Evolutionary conservation across 1,284 basidiomycete species (phyloP).

Genomic region (Sphagnurus paluster): DNA sequence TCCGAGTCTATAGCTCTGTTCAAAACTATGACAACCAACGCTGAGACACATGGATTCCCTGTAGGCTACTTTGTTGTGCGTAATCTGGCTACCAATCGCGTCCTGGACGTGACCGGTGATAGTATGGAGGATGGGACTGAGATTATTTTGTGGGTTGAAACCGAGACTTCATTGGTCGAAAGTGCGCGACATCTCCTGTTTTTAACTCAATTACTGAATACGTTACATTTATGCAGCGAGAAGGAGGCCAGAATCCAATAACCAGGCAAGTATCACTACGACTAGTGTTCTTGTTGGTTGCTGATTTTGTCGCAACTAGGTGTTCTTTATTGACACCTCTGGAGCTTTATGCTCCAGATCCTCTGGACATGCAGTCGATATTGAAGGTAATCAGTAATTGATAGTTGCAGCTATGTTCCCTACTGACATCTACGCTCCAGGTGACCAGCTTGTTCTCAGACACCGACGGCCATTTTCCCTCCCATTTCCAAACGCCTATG

Average conservation of each 20-base stretch:
- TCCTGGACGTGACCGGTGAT: slow-evolving; percentile 63
- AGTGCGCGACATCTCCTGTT: slow-evolving; percentile 37
- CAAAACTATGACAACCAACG: slow-evolving; percentile 17
- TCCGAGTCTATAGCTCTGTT: background rate
- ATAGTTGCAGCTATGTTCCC: background rate
- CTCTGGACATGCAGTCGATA: slow-evolving; percentile 78
- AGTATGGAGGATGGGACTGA: slow-evolving; percentile 64
- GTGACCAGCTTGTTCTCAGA: slow-evolving; percentile 61
- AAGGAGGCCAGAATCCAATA: slow-evolving; percentile 65
- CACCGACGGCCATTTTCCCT: slow-evolving; percentile 71
- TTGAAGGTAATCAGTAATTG: slow-evolving; percentile 57
- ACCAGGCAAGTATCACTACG: slow-evolving; percentile 51
- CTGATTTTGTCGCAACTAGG: slow-evolving; percentile 37
- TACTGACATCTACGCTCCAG: slow-evolving; percentile 4
- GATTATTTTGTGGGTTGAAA: slow-evolving; percentile 67
- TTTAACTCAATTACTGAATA: background rate
- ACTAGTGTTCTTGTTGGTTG: slow-evolving; percentile 4
- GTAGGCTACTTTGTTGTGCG: slow-evolving; percentile 75
- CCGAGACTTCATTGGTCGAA: slow-evolving; percentile 74
- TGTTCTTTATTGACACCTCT: slow-evolving; percentile 77
- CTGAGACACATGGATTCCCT: slow-evolving; percentile 60
- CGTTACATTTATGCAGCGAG: slow-evolving; percentile 45
- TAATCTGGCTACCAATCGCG: slow-evolving; percentile 55
- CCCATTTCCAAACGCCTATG: slow-evolving; percentile 73
- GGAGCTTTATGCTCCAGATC: slow-evolving; percentile 74